Conservation (phyloP, 805 yeast species). For the Barnettozyma populi region DNA sequence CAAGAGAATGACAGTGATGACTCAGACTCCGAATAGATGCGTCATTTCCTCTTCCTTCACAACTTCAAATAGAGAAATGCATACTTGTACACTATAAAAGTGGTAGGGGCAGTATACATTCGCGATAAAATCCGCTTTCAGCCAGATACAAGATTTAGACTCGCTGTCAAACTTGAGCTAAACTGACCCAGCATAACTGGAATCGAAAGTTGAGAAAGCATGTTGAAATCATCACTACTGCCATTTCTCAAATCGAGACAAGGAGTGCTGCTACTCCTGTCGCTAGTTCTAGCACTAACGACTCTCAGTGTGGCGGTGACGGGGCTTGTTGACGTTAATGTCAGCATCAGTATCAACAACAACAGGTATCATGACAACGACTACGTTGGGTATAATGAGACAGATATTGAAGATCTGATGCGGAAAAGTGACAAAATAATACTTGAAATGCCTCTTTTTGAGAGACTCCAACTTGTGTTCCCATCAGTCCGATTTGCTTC, state of each 20-base stretch:
- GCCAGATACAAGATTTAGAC: neutral
- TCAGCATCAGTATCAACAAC: neutral
- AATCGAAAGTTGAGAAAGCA: too few species aligned
- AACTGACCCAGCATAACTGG: too few species aligned
- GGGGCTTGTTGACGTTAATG: neutral
- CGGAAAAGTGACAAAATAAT: neutral
- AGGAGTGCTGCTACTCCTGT: neutral
- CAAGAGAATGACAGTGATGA: constrained; percentile 6
- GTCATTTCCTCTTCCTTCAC: neutral
- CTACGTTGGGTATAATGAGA: too few species aligned
- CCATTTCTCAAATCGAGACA: neutral
- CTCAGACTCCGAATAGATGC: constrained; percentile 2
- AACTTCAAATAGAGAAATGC: neutral
- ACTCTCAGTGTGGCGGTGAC: neutral
- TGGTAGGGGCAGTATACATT: neutral
- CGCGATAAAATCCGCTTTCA: neutral
- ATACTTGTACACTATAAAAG: neutral
- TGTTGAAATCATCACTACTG: neutral
- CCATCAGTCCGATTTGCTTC: too few species aligned
- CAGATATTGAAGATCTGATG: too few species aligned
- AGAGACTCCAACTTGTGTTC: neutral
- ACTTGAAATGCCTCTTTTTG: neutral
- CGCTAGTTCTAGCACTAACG: neutral
- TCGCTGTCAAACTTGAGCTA: neutral
- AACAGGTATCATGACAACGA: neutral